Conservation (phyloP, 805 yeast genomes). For the Saccharomycopsis malanga region DNA sequence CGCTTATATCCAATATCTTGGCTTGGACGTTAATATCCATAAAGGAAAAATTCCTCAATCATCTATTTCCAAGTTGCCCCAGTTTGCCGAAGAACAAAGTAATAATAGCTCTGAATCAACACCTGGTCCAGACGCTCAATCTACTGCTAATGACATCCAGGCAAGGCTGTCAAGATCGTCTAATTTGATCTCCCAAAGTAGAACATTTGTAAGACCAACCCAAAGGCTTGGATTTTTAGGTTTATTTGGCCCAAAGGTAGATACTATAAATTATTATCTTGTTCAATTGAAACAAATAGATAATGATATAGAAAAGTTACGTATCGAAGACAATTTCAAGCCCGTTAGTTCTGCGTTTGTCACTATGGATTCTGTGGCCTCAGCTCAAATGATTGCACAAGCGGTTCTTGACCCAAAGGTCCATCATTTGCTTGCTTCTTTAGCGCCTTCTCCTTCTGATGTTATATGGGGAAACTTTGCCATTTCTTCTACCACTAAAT, state of each 20-base stretch:
- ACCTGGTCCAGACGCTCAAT: not conserved
- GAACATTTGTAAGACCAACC: slow-evolving; percentile 23
- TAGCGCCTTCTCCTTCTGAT: slow-evolving; percentile 96
- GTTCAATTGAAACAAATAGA: slow-evolving; percentile 34
- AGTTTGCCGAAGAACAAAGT: not conserved
- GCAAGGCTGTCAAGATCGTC: not conserved
- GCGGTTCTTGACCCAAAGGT: slow-evolving; percentile 89
- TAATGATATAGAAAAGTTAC: slow-evolving; percentile 31
- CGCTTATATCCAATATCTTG: slow-evolving; percentile 63
- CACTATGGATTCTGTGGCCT: slow-evolving; percentile 91
- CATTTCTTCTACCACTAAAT: slow-evolving; percentile 36
- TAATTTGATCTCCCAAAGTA: not conserved
- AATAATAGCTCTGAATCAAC: not conserved
- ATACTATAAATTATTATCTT: slow-evolving; percentile 31
- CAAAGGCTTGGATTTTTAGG: slow-evolving; percentile 22
- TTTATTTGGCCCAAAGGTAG: slow-evolving; percentile 28
- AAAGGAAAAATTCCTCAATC: slow-evolving; percentile 19
- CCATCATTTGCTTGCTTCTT: slow-evolving; percentile 65
- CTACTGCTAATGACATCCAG: not conserved
- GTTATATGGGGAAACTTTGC: slow-evolving; percentile 89
- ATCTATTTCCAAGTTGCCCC: slow-evolving; percentile 3
- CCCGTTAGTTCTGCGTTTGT: slow-evolving; percentile 61
- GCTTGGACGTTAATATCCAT: slow-evolving; percentile 24
- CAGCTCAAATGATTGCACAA: slow-evolving; percentile 95
- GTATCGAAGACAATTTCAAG: slow-evolving; percentile 31